These are phyloP conservation scores for Zygosaccharomyces pseudobailii DNA, from an alignment of 1,139 yeast genomes.

Conservation along the genomic window DNA sequence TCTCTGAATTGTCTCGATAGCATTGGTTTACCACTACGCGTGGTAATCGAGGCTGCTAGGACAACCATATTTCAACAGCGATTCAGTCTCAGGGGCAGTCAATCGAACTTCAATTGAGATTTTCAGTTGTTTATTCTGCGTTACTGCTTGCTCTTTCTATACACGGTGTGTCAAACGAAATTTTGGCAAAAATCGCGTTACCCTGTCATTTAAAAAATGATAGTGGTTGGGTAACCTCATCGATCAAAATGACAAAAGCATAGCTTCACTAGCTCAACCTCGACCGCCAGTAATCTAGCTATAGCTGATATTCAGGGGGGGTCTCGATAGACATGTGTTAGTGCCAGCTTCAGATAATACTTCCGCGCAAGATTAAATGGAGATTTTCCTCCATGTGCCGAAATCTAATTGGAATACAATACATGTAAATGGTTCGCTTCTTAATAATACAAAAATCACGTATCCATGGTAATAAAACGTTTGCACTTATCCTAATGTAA, in stretches of 20 bases:
- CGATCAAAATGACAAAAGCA: not conserved
- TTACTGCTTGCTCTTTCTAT: conserved; percentile 1
- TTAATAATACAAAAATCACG: too few relatives aligned
- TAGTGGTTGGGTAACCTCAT: conserved; percentile 1
- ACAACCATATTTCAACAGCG: conserved; percentile 48
- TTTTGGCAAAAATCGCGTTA: not conserved
- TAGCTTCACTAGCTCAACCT: conserved; percentile 4
- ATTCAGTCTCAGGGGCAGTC: not conserved
- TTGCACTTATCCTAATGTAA: too few relatives aligned
- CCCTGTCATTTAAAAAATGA: not conserved
- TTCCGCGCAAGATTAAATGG: conserved; percentile 2
- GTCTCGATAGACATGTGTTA: not conserved
- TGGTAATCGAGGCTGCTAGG: conserved; percentile 91
- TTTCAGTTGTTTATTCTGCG: not conserved
- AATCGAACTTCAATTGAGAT: not conserved
- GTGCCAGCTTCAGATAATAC: conserved; percentile 3
- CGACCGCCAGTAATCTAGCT: too few relatives aligned
- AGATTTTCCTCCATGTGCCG: conserved; percentile 1
- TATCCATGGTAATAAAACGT: too few relatives aligned
- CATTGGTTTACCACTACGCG: conserved; percentile 91
- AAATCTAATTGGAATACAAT: conserved; percentile 5
- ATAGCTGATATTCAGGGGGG: too few relatives aligned
- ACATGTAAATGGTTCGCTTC: too few relatives aligned
- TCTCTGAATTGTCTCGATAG: conserved; percentile 91
- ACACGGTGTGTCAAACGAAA: conserved; percentile 5